A percentile compares a stretch with the other conserved stretches of the same genome.
phyloP scores from a whole-genome alignment of 2,329 filamentous ascomycete genomes.

The Hymenoscyphus linearis region DNA sequence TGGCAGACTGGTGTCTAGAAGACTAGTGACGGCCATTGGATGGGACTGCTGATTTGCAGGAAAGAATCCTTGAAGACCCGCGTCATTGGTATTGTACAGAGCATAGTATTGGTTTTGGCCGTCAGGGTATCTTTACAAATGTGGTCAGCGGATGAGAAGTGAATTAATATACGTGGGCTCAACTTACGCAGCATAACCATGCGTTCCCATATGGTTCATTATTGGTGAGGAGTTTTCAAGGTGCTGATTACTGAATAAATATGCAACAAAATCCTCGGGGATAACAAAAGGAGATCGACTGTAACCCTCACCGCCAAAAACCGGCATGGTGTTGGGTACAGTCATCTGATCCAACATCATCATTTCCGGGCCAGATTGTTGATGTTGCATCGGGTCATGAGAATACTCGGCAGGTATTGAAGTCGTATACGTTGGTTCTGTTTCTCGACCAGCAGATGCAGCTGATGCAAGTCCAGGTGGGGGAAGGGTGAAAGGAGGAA shows the following conservation, averaged over 20 bases:
- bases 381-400: constrained; percentile 32
- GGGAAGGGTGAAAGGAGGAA: constrained; percentile 57
- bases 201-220: constrained; percentile 46
- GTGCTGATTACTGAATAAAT: constrained; percentile 69
- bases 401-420: constrained; percentile 30
- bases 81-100: constrained; percentile 45
- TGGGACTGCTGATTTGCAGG: constrained; percentile 49
- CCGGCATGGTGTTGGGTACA: constrained; percentile 66
- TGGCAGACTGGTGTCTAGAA: constrained; percentile 73
- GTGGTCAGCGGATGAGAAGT: constrained; percentile 15
- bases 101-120: constrained; percentile 44
- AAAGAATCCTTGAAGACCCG: constrained; percentile 51
- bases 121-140: constrained; percentile 45
- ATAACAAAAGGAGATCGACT: constrained; percentile 84
- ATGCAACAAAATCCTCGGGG: constrained; percentile 82
- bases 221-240: constrained; percentile 48
- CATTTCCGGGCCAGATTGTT: constrained; percentile 42
- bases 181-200: constrained; percentile 46
- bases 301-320: constrained; percentile 79
- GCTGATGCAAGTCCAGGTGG: constrained; percentile 49
- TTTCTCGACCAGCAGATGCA: constrained; percentile 26
- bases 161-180: neutral
- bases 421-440: constrained; percentile 27
- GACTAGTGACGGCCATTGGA: constrained; percentile 83
- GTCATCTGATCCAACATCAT: constrained; percentile 58